Conservation (phyloP, 2,329 filamentous ascomycete genomes). For the Phoma sp. region DNA sequence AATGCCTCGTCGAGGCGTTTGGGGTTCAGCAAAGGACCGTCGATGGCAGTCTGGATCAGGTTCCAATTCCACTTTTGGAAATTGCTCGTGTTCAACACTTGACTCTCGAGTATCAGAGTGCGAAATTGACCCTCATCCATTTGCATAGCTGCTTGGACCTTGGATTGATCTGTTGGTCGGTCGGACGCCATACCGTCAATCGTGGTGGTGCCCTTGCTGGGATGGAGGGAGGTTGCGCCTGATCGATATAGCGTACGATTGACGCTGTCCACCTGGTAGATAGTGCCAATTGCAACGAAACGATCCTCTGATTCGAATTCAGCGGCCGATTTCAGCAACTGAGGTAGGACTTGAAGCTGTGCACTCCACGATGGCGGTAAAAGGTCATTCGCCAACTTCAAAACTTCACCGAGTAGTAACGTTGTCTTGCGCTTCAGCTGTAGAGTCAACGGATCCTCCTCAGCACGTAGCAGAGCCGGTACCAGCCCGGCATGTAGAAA, state of each 20-base stretch:
- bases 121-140: constrained; percentile 72
- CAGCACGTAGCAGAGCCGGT: constrained; percentile 63
- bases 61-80: constrained; percentile 99
- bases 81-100: constrained; percentile 87
- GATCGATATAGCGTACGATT: constrained; percentile 91
- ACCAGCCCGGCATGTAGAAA: constrained; percentile 81
- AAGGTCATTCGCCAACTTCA: constrained; percentile 87
- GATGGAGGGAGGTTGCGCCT: constrained; percentile 55
- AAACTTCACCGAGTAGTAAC: constrained; percentile 85
- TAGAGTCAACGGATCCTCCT: constrained; percentile 71
- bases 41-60: constrained; percentile 85
- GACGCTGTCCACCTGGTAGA: constrained; percentile 98
- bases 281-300: constrained; percentile 84
- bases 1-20: constrained; percentile 94
- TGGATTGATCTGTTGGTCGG: constrained; percentile 55
- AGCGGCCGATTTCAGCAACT: constrained; percentile 79
- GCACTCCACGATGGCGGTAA: constrained; percentile 83
- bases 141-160: constrained; percentile 63
- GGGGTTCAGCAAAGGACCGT: constrained; percentile 88
- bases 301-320: constrained; percentile 74
- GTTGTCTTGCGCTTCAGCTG: constrained; percentile 87
- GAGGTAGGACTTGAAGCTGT: constrained; percentile 85
- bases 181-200: constrained; percentile 32
- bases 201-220: constrained; percentile 34
- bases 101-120: constrained; percentile 74